Percentiles rank a stretch among this genome's conserved stretches.
Conservation (phyloP, 495 filamentous ascomycete genomes). For the Hypoxylon lienhwacheense region DNA sequence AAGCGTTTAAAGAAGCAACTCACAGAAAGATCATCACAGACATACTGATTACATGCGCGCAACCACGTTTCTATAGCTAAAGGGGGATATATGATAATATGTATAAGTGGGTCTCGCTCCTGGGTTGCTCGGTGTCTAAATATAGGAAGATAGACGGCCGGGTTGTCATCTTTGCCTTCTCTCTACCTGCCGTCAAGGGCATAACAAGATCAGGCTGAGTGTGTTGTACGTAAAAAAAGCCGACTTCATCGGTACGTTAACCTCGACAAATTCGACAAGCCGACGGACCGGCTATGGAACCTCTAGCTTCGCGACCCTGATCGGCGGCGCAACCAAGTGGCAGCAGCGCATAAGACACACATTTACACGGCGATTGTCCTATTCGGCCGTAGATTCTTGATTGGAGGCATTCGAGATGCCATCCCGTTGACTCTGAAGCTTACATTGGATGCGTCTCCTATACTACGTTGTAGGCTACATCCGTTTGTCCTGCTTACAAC, state of each 20-base stretch:
- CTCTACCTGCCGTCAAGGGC: constrained; percentile 1
- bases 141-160: constrained; percentile 20
- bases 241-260: constrained; percentile 5
- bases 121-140: constrained; percentile 27
- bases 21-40: not conserved
- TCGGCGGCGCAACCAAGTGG: constrained; percentile 4
- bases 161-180: not conserved
- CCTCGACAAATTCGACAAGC: constrained; percentile 4
- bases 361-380: not conserved
- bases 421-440: constrained; percentile 5
- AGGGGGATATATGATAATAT: too few species aligned
- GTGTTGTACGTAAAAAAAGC: too few species aligned
- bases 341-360: constrained; percentile 22
- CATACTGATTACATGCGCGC: not conserved
- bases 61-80: too few species aligned
- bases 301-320: not conserved
- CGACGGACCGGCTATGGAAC: not conserved
- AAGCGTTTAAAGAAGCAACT: constrained; percentile 6
- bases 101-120: constrained; percentile 6
- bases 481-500: not conserved
- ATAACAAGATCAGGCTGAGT: too few species aligned
- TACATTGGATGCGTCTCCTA: not conserved
- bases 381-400: not conserved
- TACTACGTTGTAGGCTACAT: constrained; percentile 23
- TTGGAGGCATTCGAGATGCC: not conserved